These are phyloP conservation scores for Claviceps capensis DNA, from an alignment of 2,329 filamentous ascomycete species.

Conservation along the genomic window DNA sequence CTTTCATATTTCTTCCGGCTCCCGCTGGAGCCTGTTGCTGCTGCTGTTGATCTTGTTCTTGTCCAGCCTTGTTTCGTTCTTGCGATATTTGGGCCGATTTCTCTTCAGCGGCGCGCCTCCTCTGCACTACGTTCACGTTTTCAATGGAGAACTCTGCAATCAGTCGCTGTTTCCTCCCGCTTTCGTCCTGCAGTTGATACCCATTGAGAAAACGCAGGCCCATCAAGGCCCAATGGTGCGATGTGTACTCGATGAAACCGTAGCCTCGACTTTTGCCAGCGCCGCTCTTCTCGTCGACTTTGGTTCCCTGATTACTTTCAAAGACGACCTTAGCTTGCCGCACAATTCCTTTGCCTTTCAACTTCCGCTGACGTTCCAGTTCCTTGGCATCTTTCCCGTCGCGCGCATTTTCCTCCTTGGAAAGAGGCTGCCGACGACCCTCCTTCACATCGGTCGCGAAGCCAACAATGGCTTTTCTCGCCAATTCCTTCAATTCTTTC, in stretches of 20 bases:
- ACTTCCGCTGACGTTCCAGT: slow-evolving; percentile 65
- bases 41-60: too few species aligned
- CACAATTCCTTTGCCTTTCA: slow-evolving; percentile 75
- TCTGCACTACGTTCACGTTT: slow-evolving; percentile 86
- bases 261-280: slow-evolving; percentile 83
- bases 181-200: slow-evolving; percentile 40
- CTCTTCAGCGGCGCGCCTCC: slow-evolving; percentile 37
- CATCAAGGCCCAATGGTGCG: slow-evolving; percentile 89
- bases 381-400: slow-evolving; percentile 69
- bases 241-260: slow-evolving; percentile 93
- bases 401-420: slow-evolving; percentile 75
- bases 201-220: slow-evolving; percentile 89
- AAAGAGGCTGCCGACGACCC: slow-evolving; percentile 61
- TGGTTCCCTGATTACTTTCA: slow-evolving; percentile 73
- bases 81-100: slow-evolving; percentile 18
- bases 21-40: background rate
- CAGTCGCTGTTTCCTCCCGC: slow-evolving; percentile 73
- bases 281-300: slow-evolving; percentile 62
- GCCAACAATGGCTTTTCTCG: slow-evolving; percentile 81
- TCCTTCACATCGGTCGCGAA: slow-evolving; percentile 83
- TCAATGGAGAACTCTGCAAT: slow-evolving; percentile 98
- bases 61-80: slow-evolving; percentile 21
- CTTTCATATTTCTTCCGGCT: background rate
- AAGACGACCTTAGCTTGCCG: slow-evolving; percentile 92
- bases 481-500: slow-evolving; percentile 83